Evolutionary conservation across 2,329 filamentous ascomycete species (phyloP).

Genomic region (Penicillium sp.): DNA sequence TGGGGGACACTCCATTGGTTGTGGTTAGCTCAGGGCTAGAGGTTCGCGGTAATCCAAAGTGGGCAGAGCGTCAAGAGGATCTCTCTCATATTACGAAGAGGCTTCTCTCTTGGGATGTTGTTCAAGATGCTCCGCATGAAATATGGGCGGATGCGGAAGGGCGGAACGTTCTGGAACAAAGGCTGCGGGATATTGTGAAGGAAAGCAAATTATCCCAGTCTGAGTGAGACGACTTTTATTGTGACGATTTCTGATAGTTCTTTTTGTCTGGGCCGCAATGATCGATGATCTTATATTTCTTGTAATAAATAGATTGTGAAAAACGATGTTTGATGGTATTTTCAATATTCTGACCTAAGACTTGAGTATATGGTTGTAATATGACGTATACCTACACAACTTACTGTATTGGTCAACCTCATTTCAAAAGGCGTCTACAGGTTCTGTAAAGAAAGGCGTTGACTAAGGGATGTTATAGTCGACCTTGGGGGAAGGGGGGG

Average conservation of each 20-base stretch:
- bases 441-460: too few species aligned
- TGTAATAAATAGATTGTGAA: not conserved
- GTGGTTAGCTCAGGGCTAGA: slow-evolving; percentile 80
- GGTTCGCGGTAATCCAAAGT: slow-evolving; percentile 65
- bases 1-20: slow-evolving; percentile 70
- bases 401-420: too few species aligned
- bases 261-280: not conserved
- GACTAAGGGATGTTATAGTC: too few species aligned
- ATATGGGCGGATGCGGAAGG: slow-evolving; percentile 80
- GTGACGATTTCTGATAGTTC: not conserved
- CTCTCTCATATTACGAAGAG: slow-evolving; percentile 77
- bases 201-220: not conserved
- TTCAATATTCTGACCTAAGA: not conserved
- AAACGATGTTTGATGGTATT: not conserved
- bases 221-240: not conserved
- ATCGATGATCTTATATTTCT: not conserved
- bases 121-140: slow-evolving; percentile 78
- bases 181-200: slow-evolving; percentile 67
- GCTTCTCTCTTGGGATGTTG: slow-evolving; percentile 80
- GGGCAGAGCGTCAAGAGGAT: slow-evolving; percentile 84
- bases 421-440: too few species aligned
- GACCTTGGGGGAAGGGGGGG: too few species aligned
- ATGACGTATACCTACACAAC: too few species aligned
- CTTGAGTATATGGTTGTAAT: too few species aligned
- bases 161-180: slow-evolving; percentile 72